Percentiles rank a stretch among this genome's conserved stretches.
These are phyloP conservation scores for Serendipita indica DNA, from an alignment of 768 basidiomycete genomes.

Conservation along the genomic window DNA sequence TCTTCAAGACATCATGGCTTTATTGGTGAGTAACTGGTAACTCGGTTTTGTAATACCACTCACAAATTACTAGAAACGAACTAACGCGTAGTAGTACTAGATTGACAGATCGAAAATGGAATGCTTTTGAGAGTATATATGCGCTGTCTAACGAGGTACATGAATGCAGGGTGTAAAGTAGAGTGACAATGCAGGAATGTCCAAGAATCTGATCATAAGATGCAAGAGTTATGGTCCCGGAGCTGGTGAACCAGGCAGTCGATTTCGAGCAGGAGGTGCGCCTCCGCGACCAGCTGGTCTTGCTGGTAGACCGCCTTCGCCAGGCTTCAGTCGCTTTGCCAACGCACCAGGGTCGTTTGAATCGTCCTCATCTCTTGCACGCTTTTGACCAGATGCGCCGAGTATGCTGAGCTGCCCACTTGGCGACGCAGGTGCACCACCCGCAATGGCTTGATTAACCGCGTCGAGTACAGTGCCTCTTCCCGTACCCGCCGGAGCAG, in stretches of 20 bases:
- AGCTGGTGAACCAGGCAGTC: background rate
- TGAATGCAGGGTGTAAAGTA: background rate
- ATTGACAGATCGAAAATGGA: too few species aligned
- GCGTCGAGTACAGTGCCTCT: conserved; percentile 3
- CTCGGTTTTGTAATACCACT: too few species aligned
- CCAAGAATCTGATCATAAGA: background rate
- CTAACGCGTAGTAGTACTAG: too few species aligned
- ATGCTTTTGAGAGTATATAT: too few species aligned
- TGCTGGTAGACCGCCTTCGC: background rate
- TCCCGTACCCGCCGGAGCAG: background rate
- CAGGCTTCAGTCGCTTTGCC: conserved; percentile 1
- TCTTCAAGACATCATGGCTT: conserved; percentile 8
- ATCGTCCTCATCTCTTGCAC: conserved; percentile 1
- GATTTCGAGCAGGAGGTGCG: conserved; percentile 1
- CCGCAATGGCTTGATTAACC: conserved; percentile 7
- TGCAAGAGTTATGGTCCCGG: background rate
- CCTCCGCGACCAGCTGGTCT: conserved; percentile 4
- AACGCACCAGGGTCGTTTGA: background rate
- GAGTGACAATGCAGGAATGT: background rate
- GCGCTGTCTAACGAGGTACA: background rate
- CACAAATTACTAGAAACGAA: too few species aligned
- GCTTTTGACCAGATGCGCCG: background rate
- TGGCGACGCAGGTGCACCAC: background rate
- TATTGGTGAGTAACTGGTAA: conserved; percentile 7
- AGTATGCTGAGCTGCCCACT: background rate